Evolutionary conservation across 1,284 basidiomycete genomes (phyloP), one percentile per base, ranked within the genome.

Genomic region (Cutaneotrichosporon sp.): DNA sequence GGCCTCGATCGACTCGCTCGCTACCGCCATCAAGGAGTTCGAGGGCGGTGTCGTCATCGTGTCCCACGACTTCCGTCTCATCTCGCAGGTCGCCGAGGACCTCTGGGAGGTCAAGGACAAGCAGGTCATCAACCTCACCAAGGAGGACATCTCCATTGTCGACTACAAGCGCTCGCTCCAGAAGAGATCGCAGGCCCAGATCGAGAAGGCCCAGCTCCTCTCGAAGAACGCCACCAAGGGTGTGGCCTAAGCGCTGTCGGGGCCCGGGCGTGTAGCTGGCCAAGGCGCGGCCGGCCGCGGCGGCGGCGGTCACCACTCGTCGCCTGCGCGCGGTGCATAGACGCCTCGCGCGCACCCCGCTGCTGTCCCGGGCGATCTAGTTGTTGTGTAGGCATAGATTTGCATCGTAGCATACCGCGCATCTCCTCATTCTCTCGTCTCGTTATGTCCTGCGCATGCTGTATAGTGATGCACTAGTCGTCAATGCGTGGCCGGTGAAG

Each of bases 31-130:
- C 84, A 97, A 97, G 82, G 91, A 91, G 76, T 99, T 94, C 78
- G 89, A 92, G 75, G 95, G 97, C 65, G 95, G 95, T 77, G 97
- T 98, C 55, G 95, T 97, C 66, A 95, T 97, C 74, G 93, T 97
- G 67, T 95, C 93, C 51, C 94, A 97, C 84, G 92, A 97, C 80
- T 97, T 97, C 89, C 89, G 92, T 74, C 87, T 95, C 66, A 95
- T 95, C 78, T 90, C 89, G 58, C 94, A 97, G 82, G 93, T 97
- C 51, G 94, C 92, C 58, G 89, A 98, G 77, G 95, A 98, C 79
- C 87, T 99, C 13, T 99, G 95, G 95, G 95, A 99, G 81, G 95
- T 99, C 63, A 93, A 93, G 79, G 86, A 94, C 79, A 89, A 89
- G 81, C 92, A 91, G 79, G 95, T 99, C 78, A 86, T 87, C 80